A percentile compares a stretch with the other conserved stretches of the same genome.
phyloP scores from a whole-genome alignment of 768 basidiomycete species.

The Mrakia gelida region DNA sequence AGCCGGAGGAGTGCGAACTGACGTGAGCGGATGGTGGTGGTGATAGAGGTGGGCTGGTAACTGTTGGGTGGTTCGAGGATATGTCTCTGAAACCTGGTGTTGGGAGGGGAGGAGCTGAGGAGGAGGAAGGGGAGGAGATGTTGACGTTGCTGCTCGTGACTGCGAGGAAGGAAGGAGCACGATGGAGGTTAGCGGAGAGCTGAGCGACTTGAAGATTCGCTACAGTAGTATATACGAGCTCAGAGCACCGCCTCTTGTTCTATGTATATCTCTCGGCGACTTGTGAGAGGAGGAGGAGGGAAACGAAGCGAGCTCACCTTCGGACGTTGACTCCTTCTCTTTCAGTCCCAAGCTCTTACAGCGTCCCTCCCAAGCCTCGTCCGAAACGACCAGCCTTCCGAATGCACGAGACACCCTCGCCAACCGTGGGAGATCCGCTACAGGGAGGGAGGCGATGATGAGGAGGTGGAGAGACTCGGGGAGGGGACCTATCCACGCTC shows the following conservation, averaged over 20 bases:
- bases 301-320: neutral
- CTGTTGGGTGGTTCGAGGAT: neutral
- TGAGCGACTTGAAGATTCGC: neutral
- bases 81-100: slow-evolving; percentile 3
- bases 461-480: slow-evolving; percentile 72
- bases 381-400: slow-evolving; percentile 61
- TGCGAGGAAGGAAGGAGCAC: neutral
- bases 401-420: slow-evolving; percentile 63
- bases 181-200: neutral
- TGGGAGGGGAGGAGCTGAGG: neutral
- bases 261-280: neutral
- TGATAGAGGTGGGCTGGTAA: slow-evolving; percentile 54
- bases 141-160: neutral
- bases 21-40: slow-evolving; percentile 29
- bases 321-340: neutral
- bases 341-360: slow-evolving; percentile 50
- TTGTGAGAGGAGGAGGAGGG: neutral
- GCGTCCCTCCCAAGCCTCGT: slow-evolving; percentile 69
- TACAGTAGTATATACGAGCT: neutral
- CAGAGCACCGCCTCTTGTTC: neutral
- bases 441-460: slow-evolving; percentile 65
- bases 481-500: slow-evolving; percentile 63
- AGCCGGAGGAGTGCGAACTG: neutral
- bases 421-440: slow-evolving; percentile 76
- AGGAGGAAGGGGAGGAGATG: neutral